phyloP scores from a whole-genome alignment of 148 eudicot genomes.

The Rhododendron ferrugineum region DNA sequence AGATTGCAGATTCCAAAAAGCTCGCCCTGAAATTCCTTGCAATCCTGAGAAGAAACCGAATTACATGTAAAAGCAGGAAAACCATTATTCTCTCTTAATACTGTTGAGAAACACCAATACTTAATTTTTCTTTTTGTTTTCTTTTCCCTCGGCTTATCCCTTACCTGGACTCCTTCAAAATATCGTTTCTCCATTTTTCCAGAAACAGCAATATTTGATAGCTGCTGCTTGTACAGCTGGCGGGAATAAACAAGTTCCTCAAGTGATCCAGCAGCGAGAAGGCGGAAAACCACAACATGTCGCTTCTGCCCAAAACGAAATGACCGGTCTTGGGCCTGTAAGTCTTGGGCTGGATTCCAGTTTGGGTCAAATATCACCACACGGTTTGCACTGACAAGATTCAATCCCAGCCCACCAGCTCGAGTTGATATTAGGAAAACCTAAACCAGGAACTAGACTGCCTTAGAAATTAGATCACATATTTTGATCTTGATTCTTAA shows the following conservation, averaged over 20 bases:
- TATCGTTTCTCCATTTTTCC: constrained; percentile 91
- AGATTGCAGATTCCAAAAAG: constrained; percentile 86
- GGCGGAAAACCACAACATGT: constrained; percentile 90
- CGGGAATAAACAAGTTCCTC: constrained; percentile 92
- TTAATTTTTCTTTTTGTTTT: not conserved
- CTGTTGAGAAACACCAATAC: not conserved
- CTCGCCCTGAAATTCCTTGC: constrained; percentile 92
- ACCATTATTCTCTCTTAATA: not conserved
- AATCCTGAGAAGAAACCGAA: constrained; percentile 45
- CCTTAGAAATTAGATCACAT: not conserved
- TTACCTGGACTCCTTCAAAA: constrained; percentile 97
- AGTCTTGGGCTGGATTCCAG: constrained; percentile 32
- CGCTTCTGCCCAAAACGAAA: constrained; percentile 95
- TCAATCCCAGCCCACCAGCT: constrained; percentile 13
- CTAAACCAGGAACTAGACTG: not conserved
- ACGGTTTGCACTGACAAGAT: constrained; percentile 8
- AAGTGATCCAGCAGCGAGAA: constrained; percentile 91
- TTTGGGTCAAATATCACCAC: constrained; percentile 11
- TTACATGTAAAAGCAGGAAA: not conserved
- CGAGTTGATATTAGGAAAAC: constrained; percentile 11
- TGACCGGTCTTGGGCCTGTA: constrained; percentile 96
- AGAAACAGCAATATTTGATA: constrained; percentile 88
- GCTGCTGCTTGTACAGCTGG: constrained; percentile 93
- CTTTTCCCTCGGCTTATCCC: not conserved
- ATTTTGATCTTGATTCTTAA: not conserved